These are phyloP conservation scores for Cadophora sp. DNA, from an alignment of 2,329 filamentous ascomycete genomes.

Conservation along the genomic window DNA sequence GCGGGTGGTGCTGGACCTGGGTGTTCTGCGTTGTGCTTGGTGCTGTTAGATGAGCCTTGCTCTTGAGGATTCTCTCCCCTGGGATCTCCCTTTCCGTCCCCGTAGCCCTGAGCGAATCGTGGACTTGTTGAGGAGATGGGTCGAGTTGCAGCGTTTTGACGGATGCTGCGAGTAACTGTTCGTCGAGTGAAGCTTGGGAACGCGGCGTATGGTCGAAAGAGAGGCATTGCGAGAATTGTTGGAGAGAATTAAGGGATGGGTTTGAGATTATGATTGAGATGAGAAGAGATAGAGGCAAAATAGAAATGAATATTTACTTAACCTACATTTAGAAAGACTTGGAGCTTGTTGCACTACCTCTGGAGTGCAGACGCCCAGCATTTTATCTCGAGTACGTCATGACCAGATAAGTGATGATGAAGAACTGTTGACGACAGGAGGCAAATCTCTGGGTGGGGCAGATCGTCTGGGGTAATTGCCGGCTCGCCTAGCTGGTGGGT, in stretches of 20 bases:
- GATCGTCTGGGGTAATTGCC: not conserved
- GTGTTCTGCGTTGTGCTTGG: constrained; percentile 50
- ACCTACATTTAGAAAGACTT: not conserved
- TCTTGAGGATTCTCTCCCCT: constrained; percentile 47
- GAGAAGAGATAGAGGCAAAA: too few relatives aligned
- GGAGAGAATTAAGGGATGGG: not conserved
- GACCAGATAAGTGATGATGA: not conserved
- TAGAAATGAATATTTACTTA: not conserved
- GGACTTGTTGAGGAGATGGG: constrained; percentile 30
- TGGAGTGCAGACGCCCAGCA: constrained; percentile 3
- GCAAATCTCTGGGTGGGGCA: not conserved
- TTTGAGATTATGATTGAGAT: too few relatives aligned
- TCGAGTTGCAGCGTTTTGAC: constrained; percentile 31
- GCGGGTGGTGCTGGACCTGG: constrained; percentile 51
- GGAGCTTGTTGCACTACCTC: not conserved
- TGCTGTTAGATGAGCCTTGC: constrained; percentile 45
- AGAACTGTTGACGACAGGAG: not conserved
- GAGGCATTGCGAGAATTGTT: constrained; percentile 34
- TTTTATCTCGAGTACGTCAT: constrained; percentile 15
- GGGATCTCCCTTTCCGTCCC: constrained; percentile 50
- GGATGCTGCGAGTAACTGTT: constrained; percentile 20
- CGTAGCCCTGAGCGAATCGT: constrained; percentile 47
- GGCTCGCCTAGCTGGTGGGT: not conserved
- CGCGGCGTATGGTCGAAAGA: constrained; percentile 29
- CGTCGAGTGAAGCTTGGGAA: constrained; percentile 30